Percentiles rank a stretch among this genome's conserved stretches.
Evolutionary conservation across 441 rosid genomes (phyloP).

Genomic region (Adansonia rubrostipa): DNA sequence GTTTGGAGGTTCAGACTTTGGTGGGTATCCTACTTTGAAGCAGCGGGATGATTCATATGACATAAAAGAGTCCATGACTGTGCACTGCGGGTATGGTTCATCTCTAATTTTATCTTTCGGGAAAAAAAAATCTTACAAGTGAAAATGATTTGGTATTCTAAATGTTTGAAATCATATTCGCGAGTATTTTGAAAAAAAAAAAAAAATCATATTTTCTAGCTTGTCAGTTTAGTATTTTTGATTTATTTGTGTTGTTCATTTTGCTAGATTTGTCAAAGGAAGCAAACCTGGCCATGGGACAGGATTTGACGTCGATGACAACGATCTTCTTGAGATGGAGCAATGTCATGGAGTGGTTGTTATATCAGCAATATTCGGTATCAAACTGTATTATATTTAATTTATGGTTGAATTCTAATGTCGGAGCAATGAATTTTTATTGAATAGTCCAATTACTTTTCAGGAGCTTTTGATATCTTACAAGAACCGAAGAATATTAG

Average conservation of each 20-base stretch:
- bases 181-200: no score
- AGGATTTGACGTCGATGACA: slow-evolving; percentile 77
- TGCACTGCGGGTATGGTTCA: slow-evolving; percentile 82
- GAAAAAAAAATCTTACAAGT: no score
- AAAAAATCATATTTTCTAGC: neutral
- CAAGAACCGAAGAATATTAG: slow-evolving; percentile 79
- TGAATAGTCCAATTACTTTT: slow-evolving; percentile 20
- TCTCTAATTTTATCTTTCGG: no score
- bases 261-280: slow-evolving; percentile 76
- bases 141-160: neutral
- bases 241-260: no score
- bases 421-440: slow-evolving; percentile 30
- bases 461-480: slow-evolving; percentile 87
- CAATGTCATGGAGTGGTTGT: slow-evolving; percentile 80
- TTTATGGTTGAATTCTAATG: slow-evolving; percentile 18
- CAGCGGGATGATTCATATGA: slow-evolving; percentile 76
- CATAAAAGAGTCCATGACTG: slow-evolving; percentile 70
- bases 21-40: slow-evolving; percentile 79
- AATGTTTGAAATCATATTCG: neutral
- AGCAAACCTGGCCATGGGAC: slow-evolving; percentile 71
- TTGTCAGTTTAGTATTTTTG: slow-evolving; percentile 1
- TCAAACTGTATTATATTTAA: slow-evolving; percentile 25
- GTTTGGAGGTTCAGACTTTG: slow-evolving; percentile 89
- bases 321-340: slow-evolving; percentile 77
- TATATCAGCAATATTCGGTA: slow-evolving; percentile 91